Base-by-base conservation (phyloP, 257 asterid species). In the Lavandula angustifolia region DNA sequence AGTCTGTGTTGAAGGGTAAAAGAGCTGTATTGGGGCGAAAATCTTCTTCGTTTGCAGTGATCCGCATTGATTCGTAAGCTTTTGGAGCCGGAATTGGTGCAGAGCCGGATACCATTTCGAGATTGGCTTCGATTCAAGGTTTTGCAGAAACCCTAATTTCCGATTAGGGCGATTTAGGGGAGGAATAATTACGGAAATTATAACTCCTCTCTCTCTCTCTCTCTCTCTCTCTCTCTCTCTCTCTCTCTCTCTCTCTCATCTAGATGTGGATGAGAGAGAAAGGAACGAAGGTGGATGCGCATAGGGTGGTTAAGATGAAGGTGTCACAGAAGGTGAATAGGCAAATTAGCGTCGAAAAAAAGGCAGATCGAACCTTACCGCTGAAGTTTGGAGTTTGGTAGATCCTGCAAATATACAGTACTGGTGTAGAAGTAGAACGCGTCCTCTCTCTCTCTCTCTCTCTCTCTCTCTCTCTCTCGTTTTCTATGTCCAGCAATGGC, bases 21-120 rank as follows among this genome's bases (percentile, higher is more conserved):
- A 82, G 79, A 31, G 89, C 76, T 0, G 79, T 67, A 69, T 50
- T 75, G 38, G 73, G 77, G 7, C 56, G 79, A 67, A 78, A 82
- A 17, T 70, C 81, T 32, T 53, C 78, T 69, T 71, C 72, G 6
- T 43, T 48, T 43, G 76, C 4, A 10, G 67, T 16, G 47, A 41
- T 64, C 6, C 75, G 71, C 11, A 75, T 34, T 10, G 75, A 32
- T 9, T 62, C 69, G 63, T 33, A 56, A 18, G 37, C 67, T 3
- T 66, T 60, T 41, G 79, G 67, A 22, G 65, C 12, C n/a, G 62
- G 52, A n/a, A 78, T 73, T 31, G 75, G 73, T 3, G 47, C 0
- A 6, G 90, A 74, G 60, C 80, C 89, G n/a, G 87, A 76, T 61
- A 62, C 66, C 74, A 79, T 66, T 11, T 41, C 67, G 4, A n/a